phyloP scores from a whole-genome alignment of 2,329 filamentous ascomycete species.

The Hypoxylon sp. region DNA sequence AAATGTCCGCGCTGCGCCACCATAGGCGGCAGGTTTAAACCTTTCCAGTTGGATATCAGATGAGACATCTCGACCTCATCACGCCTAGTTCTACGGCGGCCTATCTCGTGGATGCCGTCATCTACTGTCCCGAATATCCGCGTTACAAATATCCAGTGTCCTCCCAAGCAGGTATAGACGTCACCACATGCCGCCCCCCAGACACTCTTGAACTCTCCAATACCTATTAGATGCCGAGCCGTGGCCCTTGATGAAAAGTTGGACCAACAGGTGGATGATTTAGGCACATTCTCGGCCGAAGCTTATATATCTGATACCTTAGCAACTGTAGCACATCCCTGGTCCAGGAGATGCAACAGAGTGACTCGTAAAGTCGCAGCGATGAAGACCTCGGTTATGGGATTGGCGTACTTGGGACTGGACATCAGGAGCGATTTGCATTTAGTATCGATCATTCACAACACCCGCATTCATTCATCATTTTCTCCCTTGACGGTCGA shows the following conservation, averaged over 20 bases:
- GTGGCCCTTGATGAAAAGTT: slow-evolving; percentile 11
- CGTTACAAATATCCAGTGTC: slow-evolving; percentile 1
- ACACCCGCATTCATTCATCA: slow-evolving; percentile 26
- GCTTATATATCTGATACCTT: slow-evolving; percentile 4
- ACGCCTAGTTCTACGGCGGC: slow-evolving; percentile 13
- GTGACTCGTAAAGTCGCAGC: slow-evolving; percentile 8
- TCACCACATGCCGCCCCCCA: slow-evolving; percentile 2
- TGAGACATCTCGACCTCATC: slow-evolving; percentile 55
- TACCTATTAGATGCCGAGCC: slow-evolving; percentile 16
- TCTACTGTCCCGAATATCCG: slow-evolving; percentile 5
- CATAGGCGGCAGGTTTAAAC: slow-evolving; percentile 83
- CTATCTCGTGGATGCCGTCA: slow-evolving; percentile 7
- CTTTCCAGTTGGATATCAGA: slow-evolving; percentile 85
- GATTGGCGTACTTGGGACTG: slow-evolving; percentile 27
- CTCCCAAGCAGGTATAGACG: slow-evolving; percentile 12
- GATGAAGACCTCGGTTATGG: slow-evolving; percentile 29
- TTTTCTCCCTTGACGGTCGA: slow-evolving; percentile 19
- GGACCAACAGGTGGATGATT: slow-evolving; percentile 20
- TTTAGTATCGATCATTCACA: slow-evolving; percentile 25
- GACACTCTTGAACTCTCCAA: slow-evolving; percentile 11
- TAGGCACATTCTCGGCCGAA: slow-evolving; percentile 7
- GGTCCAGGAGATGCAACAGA: slow-evolving; percentile 11
- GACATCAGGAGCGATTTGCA: slow-evolving; percentile 37
- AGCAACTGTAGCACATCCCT: slow-evolving; percentile 12
- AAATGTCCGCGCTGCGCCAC: slow-evolving; percentile 84